Base-by-base conservation (phyloP, 768 basidiomycete genomes). In the Rhodocollybia butyracea region DNA sequence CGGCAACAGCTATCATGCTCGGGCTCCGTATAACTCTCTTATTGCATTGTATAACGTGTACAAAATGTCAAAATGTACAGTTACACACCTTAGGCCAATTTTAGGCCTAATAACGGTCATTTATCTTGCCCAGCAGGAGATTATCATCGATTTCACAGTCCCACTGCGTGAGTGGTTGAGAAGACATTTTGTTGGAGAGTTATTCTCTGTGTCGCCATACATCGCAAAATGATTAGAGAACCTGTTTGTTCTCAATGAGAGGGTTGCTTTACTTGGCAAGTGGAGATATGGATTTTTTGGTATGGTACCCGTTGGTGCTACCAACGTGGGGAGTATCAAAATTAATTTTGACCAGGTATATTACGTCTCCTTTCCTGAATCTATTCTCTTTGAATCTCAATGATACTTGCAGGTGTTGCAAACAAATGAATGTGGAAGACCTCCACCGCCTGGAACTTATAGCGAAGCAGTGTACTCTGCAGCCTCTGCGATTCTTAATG, bases 121-220 rank as follows among this genome's bases (percentile, higher is more conserved):
- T 57, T 99, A 98, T 73, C 89, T 99, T 54, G 97, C 96, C 0
- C 97, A n/a, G n/a, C 97, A 1, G 96, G 97, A 1, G 97, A 99
- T 67, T 98, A 98, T 70, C 96, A 99, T 65, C 84, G 96, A 13
- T 99, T 97, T 81, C 97, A 99, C 70, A 89, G 86, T 48, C 96
- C 97, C 1, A 86, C 94, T 0, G 85, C 91, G 6, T 98, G 97
- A 97, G 94, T 99, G 5, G 96, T 98, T 17, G 95, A 99, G 76
- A 89, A 90, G 97, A 38, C 97, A 99, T 69, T 98, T 99, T 64
- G 85, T 94, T 30, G 96, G 94, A 81, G 96, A 98, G 66, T 76
- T 99, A 5, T 98, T 97, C 73, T 93, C 90, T 10, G 97, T 99
- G 22, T 94, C 93, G 3, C 97, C 97, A 0, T 98, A 88, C 73